These are phyloP conservation scores for Diddensiella santjacobensis DNA, from an alignment of 805 yeast species.

Conservation along the genomic window DNA sequence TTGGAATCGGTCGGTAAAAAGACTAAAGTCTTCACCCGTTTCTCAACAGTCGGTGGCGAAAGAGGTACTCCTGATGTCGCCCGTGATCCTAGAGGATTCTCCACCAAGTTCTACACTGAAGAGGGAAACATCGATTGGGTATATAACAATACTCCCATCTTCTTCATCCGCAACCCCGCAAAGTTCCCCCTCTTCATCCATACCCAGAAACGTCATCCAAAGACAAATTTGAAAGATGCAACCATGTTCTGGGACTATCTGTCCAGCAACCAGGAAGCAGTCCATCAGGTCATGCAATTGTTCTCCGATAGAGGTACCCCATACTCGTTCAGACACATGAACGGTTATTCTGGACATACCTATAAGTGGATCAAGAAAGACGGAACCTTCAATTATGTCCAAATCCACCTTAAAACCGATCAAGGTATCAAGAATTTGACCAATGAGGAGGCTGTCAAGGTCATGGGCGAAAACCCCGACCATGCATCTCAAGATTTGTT, in stretches of 20 bases:
- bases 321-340: constrained; percentile 49
- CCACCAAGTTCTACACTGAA: constrained; percentile 62
- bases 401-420: constrained; percentile 50
- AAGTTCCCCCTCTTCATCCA: constrained; percentile 65
- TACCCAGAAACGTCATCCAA: constrained; percentile 67
- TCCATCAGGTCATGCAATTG: constrained; percentile 55
- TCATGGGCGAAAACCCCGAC: constrained; percentile 51
- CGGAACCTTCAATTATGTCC: constrained; percentile 51
- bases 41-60: constrained; percentile 70
- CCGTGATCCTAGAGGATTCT: constrained; percentile 68
- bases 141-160: constrained; percentile 67
- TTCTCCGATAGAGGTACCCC: constrained; percentile 63
- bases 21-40: constrained; percentile 58
- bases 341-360: constrained; percentile 65
- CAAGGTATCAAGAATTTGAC: constrained; percentile 46
- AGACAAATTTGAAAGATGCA: constrained; percentile 55
- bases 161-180: constrained; percentile 59
- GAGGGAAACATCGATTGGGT: constrained; percentile 72
- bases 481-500: constrained; percentile 43
- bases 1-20: constrained; percentile 73
- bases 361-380: constrained; percentile 52
- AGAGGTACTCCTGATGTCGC: constrained; percentile 61
- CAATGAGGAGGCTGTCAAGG: constrained; percentile 44
- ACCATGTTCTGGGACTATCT: constrained; percentile 57
- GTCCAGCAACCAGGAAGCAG: constrained; percentile 50